phyloP scores from a whole-genome alignment of 2,329 filamentous ascomycete genomes.

The Tolypocladium ophioglossoides region DNA sequence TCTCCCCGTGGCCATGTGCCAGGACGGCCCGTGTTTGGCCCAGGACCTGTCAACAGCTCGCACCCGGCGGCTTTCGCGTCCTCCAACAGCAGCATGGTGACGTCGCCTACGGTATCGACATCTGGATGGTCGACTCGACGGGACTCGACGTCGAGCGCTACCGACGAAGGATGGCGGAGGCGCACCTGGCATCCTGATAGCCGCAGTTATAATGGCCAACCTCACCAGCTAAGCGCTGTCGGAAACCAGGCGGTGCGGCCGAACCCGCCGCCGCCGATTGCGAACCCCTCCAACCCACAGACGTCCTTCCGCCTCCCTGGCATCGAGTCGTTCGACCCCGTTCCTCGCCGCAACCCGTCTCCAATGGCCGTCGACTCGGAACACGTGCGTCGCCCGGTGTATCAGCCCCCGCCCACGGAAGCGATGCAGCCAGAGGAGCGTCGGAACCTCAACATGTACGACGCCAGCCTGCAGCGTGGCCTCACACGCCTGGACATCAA shows the following conservation, averaged over 20 bases:
- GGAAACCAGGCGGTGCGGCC: slow-evolving; percentile 55
- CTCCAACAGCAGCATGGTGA: slow-evolving; percentile 46
- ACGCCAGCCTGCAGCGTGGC: slow-evolving; percentile 54
- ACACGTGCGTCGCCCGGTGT: slow-evolving; percentile 21
- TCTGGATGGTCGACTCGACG: slow-evolving; percentile 49
- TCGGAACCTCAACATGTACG: slow-evolving; percentile 47
- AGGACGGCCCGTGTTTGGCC: slow-evolving; percentile 43
- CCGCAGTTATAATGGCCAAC: slow-evolving; percentile 49
- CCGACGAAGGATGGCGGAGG: slow-evolving; percentile 69
- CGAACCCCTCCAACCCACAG: slow-evolving; percentile 38
- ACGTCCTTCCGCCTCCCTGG: slow-evolving; percentile 64
- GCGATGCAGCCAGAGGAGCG: slow-evolving; percentile 31
- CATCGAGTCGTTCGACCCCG: slow-evolving; percentile 83
- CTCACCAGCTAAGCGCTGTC: slow-evolving; percentile 66
- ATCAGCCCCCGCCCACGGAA: slow-evolving; percentile 17
- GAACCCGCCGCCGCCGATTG: slow-evolving; percentile 40
- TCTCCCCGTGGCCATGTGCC: slow-evolving; percentile 46
- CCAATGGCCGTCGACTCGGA: slow-evolving; percentile 67
- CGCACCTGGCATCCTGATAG: slow-evolving; percentile 87
- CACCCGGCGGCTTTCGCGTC: slow-evolving; percentile 44
- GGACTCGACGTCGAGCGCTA: slow-evolving; percentile 50
- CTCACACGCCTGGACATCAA: slow-evolving; percentile 58
- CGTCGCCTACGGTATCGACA: slow-evolving; percentile 55
- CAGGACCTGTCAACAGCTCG: slow-evolving; percentile 45
- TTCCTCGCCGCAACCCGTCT: slow-evolving; percentile 56